A percentile compares a stretch with the other conserved stretches of the same genome.
phyloP scores from a whole-genome alignment of 306 rosid species.

The Vicia faba region DNA sequence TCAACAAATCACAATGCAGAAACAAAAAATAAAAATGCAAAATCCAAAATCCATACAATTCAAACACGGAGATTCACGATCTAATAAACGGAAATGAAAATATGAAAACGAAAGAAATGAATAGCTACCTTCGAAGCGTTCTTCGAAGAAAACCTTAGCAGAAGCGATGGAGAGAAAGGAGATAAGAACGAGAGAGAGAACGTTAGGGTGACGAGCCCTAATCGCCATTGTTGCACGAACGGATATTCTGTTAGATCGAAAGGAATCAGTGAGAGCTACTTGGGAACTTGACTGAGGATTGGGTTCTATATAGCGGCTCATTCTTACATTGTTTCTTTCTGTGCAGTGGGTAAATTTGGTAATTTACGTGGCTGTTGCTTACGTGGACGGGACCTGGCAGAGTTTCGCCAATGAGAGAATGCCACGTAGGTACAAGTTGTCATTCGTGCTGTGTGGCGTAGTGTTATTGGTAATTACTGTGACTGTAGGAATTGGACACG shows the following conservation, averaged over 20 bases:
- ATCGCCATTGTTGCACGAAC: conserved; percentile 62
- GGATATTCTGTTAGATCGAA: conserved; percentile 27
- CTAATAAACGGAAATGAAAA: conserved; percentile 4
- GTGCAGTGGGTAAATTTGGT: conserved; percentile 38
- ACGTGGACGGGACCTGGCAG: conserved; percentile 28
- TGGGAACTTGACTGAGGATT: conserved; percentile 37
- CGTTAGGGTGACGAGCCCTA: conserved; percentile 69
- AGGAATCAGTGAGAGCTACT: conserved; percentile 26
- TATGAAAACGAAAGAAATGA: background rate
- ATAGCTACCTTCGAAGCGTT: conserved; percentile 79
- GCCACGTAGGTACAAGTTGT: conserved; percentile 31
- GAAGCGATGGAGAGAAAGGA: conserved; percentile 66
- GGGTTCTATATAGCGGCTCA: conserved; percentile 33
- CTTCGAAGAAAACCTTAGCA: conserved; percentile 91
- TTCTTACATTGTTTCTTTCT: conserved; percentile 7
- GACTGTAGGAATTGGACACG: conserved; percentile 37
- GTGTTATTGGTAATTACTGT: conserved; percentile 32
- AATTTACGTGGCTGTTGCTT: conserved; percentile 16
- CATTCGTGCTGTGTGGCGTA: conserved; percentile 49
- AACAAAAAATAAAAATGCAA: conserved; percentile 5
- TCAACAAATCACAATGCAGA: conserved; percentile 7
- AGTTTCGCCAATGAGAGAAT: accelerated
- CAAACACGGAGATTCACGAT: conserved; percentile 14
- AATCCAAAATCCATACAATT: conserved; percentile 27
- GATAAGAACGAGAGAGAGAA: conserved; percentile 55